Evolutionary conservation across 192 early-diverging fungal species (phyloP), one percentile per base, ranked within the genome.

Genomic region (Rhizoclosmatium globosum): DNA sequence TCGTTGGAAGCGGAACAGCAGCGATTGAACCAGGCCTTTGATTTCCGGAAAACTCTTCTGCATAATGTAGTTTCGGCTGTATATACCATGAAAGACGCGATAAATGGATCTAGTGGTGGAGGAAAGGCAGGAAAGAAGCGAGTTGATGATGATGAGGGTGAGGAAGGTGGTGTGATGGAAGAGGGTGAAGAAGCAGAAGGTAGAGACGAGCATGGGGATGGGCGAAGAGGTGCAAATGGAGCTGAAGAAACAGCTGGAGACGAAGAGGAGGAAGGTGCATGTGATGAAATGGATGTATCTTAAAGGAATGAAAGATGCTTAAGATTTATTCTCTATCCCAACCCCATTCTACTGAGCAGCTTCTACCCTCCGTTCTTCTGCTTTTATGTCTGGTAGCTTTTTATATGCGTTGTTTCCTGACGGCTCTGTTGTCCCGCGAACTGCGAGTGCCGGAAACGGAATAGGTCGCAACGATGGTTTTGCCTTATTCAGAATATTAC

Each of bases 381-480:
- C 67, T 19, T 41, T 68, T 17, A 68, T 68, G 45, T 68, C 31
- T 45, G 67, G 67, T 17, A 68, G 45, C 67, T 68, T 68, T 68
- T 15, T 15, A 31, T 45, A 68, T 44, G 45, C 31, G 31, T 31
- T 31, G 31, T 31, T 31, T 31, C 31, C 31, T 31, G 31, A 31
- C 31, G 31, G 31, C 31, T 31, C 31, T 31, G 31, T 31, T 31
- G 31, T 31, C 31, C 31, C 2, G 9, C 71, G 41, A 44, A 68
- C 74, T 13, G 60, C 47, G 7, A 66, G 11, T 38, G 47, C 69
- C 45, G 77, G 77, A 23, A 79, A 79, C 31, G 77, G 68, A 23
- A 79, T 71, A 19, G 77, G 68, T 15, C 77, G 67, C 15, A 79
- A 57, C 4, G 44, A 61, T 31, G 77, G 77, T 17, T 79, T 71